A percentile compares a stretch with the other conserved stretches of the same genome.
Conservation (phyloP, 352 stramenopile species). For the Globisporangium canariense region DNA sequence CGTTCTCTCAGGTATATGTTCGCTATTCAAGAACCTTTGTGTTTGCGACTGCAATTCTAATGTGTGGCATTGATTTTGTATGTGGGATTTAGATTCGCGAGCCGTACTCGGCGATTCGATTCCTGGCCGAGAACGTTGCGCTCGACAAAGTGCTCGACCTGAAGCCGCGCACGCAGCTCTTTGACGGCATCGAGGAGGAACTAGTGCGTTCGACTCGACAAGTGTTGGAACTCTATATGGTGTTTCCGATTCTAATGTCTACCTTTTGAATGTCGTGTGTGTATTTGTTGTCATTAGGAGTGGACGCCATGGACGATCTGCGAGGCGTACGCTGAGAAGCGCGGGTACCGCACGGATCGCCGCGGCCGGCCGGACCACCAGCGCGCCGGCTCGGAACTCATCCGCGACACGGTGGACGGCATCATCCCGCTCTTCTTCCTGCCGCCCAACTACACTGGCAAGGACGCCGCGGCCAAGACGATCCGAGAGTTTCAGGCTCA, state of each 20-base stretch:
- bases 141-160: conserved; percentile 71
- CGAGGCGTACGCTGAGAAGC: conserved; percentile 83
- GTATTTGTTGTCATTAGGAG: conserved; percentile 13
- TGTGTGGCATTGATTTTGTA: too few relatives aligned
- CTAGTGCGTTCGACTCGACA: conserved; percentile 19
- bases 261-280: too few relatives aligned
- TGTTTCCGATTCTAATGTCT: too few relatives aligned
- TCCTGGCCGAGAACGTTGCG: conserved; percentile 73
- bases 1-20: conserved; percentile 67
- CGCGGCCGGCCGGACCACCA: conserved; percentile 79
- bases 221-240: too few relatives aligned
- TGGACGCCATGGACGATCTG: conserved; percentile 83
- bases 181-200: conserved; percentile 76
- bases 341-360: conserved; percentile 75
- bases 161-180: conserved; percentile 66
- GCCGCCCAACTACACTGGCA: conserved; percentile 66
- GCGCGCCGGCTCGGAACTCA: conserved; percentile 73
- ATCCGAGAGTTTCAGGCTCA: conserved; percentile 31
- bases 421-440: conserved; percentile 82
- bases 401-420: conserved; percentile 77
- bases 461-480: conserved; percentile 38
- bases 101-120: conserved; percentile 84
- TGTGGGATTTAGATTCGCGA: conserved; percentile 66
- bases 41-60: too few relatives aligned
- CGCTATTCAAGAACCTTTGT: too few relatives aligned